A percentile compares a stretch with the other conserved stretches of the same genome.
These are phyloP conservation scores for Colletotrichum ledebouriae DNA, from an alignment of 2,329 filamentous ascomycete genomes.

Conservation along the genomic window DNA sequence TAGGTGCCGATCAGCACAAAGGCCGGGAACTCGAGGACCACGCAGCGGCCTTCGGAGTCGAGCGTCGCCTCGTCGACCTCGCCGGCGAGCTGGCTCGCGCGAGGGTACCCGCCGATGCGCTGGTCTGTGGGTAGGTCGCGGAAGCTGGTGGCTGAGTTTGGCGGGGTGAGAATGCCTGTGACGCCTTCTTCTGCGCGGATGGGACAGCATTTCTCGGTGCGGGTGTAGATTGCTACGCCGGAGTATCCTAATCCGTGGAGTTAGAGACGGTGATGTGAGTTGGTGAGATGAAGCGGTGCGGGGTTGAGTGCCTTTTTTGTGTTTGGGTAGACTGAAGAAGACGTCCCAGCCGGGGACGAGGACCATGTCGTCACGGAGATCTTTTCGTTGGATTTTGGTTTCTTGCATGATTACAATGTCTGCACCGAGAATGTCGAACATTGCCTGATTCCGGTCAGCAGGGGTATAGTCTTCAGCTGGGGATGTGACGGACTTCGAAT, in stretches of 20 bases:
- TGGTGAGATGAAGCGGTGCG: not conserved
- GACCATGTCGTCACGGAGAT: conserved; percentile 95
- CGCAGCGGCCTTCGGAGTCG: conserved; percentile 92
- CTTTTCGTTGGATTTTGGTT: conserved; percentile 94
- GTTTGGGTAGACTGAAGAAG: conserved; percentile 91
- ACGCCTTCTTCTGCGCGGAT: conserved; percentile 96
- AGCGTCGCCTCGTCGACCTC: conserved; percentile 77
- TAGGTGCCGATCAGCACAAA: conserved; percentile 96
- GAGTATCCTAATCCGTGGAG: conserved; percentile 78
- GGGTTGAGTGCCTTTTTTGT: conserved; percentile 82
- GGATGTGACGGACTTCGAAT: conserved; percentile 68
- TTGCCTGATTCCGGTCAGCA: conserved; percentile 67
- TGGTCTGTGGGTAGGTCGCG: conserved; percentile 79
- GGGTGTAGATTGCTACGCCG: conserved; percentile 94
- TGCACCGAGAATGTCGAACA: conserved; percentile 94
- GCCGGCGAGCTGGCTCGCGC: conserved; percentile 72
- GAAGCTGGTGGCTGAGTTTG: conserved; percentile 78
- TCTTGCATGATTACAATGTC: conserved; percentile 98
- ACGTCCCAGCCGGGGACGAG: conserved; percentile 95
- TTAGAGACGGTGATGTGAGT: not conserved
- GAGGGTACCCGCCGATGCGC: conserved; percentile 91
- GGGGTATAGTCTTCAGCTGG: no score
- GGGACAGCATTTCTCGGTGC: conserved; percentile 86
- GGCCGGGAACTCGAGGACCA: conserved; percentile 92
- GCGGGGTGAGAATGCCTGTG: conserved; percentile 81